phyloP scores from a whole-genome alignment of 768 basidiomycete genomes.

The Termitomyces sp. region DNA sequence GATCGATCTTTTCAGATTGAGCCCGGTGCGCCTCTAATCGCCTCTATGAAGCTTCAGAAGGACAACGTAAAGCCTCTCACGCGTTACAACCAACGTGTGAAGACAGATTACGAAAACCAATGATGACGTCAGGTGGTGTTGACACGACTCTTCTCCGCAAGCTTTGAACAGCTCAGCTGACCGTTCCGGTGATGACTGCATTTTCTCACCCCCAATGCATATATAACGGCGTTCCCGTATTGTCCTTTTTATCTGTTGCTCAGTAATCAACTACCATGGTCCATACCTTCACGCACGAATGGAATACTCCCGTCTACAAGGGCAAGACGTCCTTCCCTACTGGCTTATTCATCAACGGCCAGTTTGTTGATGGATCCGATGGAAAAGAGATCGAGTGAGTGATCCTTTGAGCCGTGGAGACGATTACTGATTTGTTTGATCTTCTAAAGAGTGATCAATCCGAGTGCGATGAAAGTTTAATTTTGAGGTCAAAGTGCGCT shows the following conservation, averaged over 20 bases:
- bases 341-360: slow-evolving; percentile 69
- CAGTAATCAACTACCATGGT: slow-evolving; percentile 21
- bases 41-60: background rate
- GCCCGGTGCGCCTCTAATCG: background rate
- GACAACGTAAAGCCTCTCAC: background rate
- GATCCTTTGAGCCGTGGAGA: background rate
- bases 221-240: background rate
- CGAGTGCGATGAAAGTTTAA: slow-evolving; percentile 22
- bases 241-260: background rate
- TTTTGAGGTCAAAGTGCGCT: background rate
- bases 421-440: slow-evolving; percentile 5
- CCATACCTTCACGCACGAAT: slow-evolving; percentile 38
- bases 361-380: slow-evolving; percentile 54
- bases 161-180: slow-evolving; percentile 6
- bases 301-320: slow-evolving; percentile 47
- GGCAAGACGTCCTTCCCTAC: slow-evolving; percentile 55
- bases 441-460: slow-evolving; percentile 46
- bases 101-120: background rate
- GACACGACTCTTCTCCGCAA: background rate
- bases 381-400: slow-evolving; percentile 59
- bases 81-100: background rate
- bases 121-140: background rate
- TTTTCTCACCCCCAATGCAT: background rate
- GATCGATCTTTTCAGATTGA: background rate
- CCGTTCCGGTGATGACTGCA: background rate